Base-by-base conservation (phyloP, 2,329 filamentous ascomycete species). In the Pseudogymnoascus sp. region DNA sequence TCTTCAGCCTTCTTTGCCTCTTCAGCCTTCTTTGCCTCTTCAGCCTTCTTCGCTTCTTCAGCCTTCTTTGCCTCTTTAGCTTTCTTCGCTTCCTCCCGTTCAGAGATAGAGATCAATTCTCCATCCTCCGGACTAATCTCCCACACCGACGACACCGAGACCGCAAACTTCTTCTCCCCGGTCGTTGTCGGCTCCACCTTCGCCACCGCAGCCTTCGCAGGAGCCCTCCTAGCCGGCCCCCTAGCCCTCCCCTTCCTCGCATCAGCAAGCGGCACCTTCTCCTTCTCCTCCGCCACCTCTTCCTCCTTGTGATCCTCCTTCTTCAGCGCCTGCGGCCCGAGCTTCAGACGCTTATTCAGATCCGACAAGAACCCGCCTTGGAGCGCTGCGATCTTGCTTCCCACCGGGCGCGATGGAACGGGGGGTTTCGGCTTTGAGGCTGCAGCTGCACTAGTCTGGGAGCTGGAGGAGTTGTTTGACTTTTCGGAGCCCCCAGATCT, bases 321-420 rank as follows among this genome's bases (percentile, higher is more conserved):
- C 78, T 91, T 92, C 1, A 86, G 84, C 8, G 82, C 84, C 69
- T 90, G 87, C n/a, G 92, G 93, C 1, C 94, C 94, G 37, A 96
- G 77, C 72, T 91, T 88, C 28, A 99, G 80, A 59, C 92, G 89
- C 70, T 91, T 92, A 75, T 97, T 96, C 44, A 99, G 79, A 71
- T 97, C 93, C 50, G 87, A 92, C 82, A 99, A 86, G 75, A 99
- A 97, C 2, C 90, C 91, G 38, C 90, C 90, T 75, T 96, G 92
- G 33, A 99, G 79, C 23, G 91, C 89, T 14, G 92, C 91, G 73
- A 99, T 95, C 78, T 97, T 97, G 70, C 86, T 84, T 8, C 90
- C 90, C 47, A 82, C 82, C 1, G 92, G 90, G 53, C 91, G 85
- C 12, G 87, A 83, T 10, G 94, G 92, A 1, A 97, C 83, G 0